phyloP scores from a whole-genome alignment of 768 basidiomycete genomes.

The Suillus decipiens region DNA sequence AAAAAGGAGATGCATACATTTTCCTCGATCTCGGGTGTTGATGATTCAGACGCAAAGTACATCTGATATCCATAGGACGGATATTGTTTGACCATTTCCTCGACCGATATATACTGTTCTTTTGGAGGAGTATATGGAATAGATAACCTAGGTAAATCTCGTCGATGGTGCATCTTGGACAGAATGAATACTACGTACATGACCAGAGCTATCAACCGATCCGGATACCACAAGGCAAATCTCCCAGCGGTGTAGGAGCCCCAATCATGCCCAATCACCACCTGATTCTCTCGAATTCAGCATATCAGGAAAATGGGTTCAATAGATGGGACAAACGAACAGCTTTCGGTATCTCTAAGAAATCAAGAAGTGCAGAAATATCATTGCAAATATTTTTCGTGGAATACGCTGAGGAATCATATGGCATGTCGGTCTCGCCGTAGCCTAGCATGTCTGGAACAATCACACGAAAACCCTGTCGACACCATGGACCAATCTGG shows the following conservation, averaged over 20 bases:
- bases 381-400: constrained; percentile 62
- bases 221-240: constrained; percentile 74
- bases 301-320: background rate
- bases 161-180: background rate
- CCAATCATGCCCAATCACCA: constrained; percentile 84
- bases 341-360: constrained; percentile 50
- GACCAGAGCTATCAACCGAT: constrained; percentile 56
- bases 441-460: constrained; percentile 58
- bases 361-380: constrained; percentile 64
- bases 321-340: constrained; percentile 39
- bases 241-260: constrained; percentile 63
- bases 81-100: constrained; percentile 48
- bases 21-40: constrained; percentile 56
- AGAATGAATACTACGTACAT: constrained; percentile 50
- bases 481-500: constrained; percentile 72
- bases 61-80: constrained; percentile 71
- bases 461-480: constrained; percentile 61
- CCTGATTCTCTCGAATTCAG: constrained; percentile 30
- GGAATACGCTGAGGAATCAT: constrained; percentile 55
- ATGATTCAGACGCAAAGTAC: constrained; percentile 56
- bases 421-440: constrained; percentile 63
- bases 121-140: constrained; percentile 67
- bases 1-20: constrained; percentile 41
- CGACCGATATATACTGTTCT: constrained; percentile 46
- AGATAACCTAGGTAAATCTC: constrained; percentile 51